A percentile compares a stretch with the other conserved stretches of the same genome.
Evolutionary conservation across 345 rosid species (phyloP).

Genomic region (Nasturtium officinale): DNA sequence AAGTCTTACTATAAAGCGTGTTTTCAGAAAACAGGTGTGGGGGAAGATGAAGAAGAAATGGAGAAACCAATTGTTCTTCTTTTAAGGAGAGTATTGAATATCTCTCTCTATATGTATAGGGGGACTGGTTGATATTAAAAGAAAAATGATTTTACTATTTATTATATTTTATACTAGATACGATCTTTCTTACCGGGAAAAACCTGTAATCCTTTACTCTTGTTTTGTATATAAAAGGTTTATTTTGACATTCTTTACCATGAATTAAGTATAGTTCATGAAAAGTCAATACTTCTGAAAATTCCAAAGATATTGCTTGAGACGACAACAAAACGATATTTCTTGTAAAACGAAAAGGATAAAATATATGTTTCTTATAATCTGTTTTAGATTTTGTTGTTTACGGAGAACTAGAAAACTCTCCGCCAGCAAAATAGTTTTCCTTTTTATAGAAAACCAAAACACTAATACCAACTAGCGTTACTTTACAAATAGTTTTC

Average conservation of each 20-base stretch:
- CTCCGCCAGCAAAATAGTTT: conserved; percentile 3
- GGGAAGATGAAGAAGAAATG: conserved; percentile 14
- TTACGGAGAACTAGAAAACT: conserved; percentile 9
- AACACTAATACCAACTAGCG: background rate
- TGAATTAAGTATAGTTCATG: background rate
- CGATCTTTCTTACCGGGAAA: conserved; percentile 6
- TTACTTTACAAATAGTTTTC: conserved; percentile 14
- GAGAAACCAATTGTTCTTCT: conserved; percentile 31
- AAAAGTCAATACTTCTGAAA: background rate
- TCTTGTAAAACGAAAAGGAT: background rate
- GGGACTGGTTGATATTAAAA: conserved; percentile 26
- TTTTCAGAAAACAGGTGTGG: conserved; percentile 16
- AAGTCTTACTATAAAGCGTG: conserved; percentile 9
- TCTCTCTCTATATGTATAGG: conserved; percentile 5
- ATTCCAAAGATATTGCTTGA: no score
- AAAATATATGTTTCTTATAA: background rate
- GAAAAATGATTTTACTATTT: conserved; percentile 16
- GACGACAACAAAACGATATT: background rate
- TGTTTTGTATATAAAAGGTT: background rate
- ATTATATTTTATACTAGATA: background rate
- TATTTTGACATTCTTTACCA: background rate
- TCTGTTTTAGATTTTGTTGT: conserved; percentile 11
- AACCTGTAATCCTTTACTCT: background rate
- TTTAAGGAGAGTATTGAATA: conserved; percentile 11
- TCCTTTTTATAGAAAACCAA: background rate